Conservation (phyloP, 495 filamentous ascomycete genomes). For the Penicillium nucicola region DNA sequence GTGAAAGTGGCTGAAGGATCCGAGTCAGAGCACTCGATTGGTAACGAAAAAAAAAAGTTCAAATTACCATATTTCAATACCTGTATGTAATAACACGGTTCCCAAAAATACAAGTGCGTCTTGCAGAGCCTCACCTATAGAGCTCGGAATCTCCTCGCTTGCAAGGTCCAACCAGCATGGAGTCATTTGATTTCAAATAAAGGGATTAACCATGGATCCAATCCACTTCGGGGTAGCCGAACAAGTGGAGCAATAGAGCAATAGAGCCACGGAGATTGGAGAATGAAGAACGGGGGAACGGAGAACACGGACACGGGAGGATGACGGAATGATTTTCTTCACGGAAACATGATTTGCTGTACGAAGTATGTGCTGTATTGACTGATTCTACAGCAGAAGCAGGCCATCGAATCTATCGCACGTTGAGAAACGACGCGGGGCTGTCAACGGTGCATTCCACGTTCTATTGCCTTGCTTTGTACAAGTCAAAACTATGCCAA, state of each 20-base stretch:
- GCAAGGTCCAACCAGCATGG: background rate
- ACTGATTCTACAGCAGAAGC: background rate
- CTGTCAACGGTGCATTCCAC: too few relatives aligned
- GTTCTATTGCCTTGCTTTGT: too few relatives aligned
- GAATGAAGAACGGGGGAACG: background rate
- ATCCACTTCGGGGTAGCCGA: background rate
- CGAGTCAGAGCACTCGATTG: background rate
- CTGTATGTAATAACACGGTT: background rate
- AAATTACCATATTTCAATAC: background rate
- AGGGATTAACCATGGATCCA: background rate
- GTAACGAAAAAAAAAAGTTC: background rate
- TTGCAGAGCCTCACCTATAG: constrained; percentile 1
- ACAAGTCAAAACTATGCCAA: too few relatives aligned
- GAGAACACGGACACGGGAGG: background rate
- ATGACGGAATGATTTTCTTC: background rate
- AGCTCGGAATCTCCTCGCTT: background rate
- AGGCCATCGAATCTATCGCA: too few relatives aligned
- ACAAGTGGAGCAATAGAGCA: background rate
- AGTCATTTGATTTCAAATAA: background rate
- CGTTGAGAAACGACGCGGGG: too few relatives aligned
- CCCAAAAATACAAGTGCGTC: background rate
- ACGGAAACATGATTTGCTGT: background rate
- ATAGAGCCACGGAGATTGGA: background rate
- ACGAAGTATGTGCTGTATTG: too few relatives aligned
- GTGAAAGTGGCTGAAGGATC: background rate